Conservation (phyloP, 768 basidiomycete species). For the Xerocomellus chrysenteron region DNA sequence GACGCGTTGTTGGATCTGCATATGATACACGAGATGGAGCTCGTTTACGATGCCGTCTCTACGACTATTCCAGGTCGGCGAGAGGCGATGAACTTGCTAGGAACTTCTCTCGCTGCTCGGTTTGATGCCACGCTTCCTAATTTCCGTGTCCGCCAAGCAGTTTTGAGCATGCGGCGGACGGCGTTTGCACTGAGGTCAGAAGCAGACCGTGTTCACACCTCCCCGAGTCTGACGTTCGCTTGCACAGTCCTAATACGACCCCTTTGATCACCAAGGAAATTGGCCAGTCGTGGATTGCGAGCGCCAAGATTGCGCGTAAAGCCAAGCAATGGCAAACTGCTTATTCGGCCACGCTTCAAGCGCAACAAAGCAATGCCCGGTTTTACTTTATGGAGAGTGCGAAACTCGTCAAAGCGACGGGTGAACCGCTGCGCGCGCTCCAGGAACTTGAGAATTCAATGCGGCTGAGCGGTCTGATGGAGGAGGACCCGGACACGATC, state of each 20-base stretch:
- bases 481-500: conserved; percentile 44
- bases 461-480: conserved; percentile 48
- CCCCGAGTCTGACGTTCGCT: conserved; percentile 10
- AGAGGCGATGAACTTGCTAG: conserved; percentile 40
- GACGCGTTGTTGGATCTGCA: conserved; percentile 86
- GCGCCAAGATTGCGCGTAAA: conserved; percentile 95
- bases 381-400: conserved; percentile 90
- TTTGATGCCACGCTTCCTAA: conserved; percentile 80
- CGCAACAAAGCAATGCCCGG: conserved; percentile 64
- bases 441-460: conserved; percentile 82
- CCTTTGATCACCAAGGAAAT: conserved; percentile 55
- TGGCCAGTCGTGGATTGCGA: conserved; percentile 85
- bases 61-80: conserved; percentile 35
- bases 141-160: conserved; percentile 84
- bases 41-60: conserved; percentile 50
- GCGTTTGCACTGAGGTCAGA: conserved; percentile 73
- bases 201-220: conserved; percentile 13
- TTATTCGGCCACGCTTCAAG: conserved; percentile 93
- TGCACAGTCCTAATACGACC: conserved; percentile 24
- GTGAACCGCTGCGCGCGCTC: conserved; percentile 81
- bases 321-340: conserved; percentile 95
- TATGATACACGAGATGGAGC: conserved; percentile 79
- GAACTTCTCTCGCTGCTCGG: conserved; percentile 53
- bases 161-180: conserved; percentile 86
- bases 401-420: conserved; percentile 76